Base-by-base conservation (phyloP, 2,329 filamentous ascomycete genomes). In the Eurotiales sp. region DNA sequence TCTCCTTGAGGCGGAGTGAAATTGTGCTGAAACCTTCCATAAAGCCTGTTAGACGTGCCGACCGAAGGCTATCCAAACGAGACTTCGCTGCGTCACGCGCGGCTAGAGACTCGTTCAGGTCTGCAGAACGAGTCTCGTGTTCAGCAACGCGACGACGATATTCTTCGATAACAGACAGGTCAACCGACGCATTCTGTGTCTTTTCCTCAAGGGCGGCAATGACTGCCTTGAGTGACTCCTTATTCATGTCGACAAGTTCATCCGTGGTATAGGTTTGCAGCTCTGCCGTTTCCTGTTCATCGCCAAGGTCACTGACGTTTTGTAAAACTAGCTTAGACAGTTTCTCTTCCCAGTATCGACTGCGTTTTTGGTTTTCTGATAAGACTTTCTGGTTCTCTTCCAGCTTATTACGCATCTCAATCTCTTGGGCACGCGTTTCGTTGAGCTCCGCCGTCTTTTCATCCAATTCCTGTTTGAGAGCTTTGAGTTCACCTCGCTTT, bases 351-450 rank as follows among this genome's bases (percentile, higher is more conserved):
- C 91, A 97, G 73, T 96, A 89, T 32, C 79, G 80, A 36, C 88
- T 79, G 54, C 88, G 84, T 71, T 88, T 91, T 67, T 95, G 85
- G 69, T 95, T 96, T 64, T 97, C 92, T 0, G 75, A 71, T 12
- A 97, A 79, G 8, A 86, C 82, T 72, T 99, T 99, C 59, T 96
- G 88, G 67, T 92, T 93, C 65, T 97, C 92, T 64, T 97, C 93
- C 1, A 99, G 84, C 73, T 95, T 95, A 72, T 97, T 97, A 56
- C 88, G 87, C 90, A 97, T 96, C 71, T 99, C 93, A 55, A 99
- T 96, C 69, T 99, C 93, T 3, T 86, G 77, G 0, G 90, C 91
- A 8, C 92, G 83, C 0, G 87, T 95, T 64, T 90, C 87, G 64
- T 97, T 96, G 51, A 97, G 79, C 66, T 95, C 90, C 0, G 85